A percentile compares a stretch with the other conserved stretches of the same genome.
Evolutionary conservation across 1,284 basidiomycete genomes (phyloP).

Genomic region (Moniliophthora roreri): DNA sequence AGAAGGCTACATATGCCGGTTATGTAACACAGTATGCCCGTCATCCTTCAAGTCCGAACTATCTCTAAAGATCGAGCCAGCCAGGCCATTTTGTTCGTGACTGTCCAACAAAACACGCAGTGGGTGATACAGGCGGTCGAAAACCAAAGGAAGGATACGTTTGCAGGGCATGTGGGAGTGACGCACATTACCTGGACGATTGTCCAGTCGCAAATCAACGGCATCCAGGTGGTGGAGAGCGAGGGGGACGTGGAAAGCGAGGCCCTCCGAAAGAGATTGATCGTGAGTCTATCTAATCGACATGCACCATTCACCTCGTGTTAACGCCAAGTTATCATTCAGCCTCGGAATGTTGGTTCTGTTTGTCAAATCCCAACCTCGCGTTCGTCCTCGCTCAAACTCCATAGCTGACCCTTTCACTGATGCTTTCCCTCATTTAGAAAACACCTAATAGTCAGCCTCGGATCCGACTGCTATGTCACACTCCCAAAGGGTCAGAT

Average conservation of each 20-base stretch:
- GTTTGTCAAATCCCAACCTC: constrained; percentile 87
- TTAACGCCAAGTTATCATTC: constrained; percentile 7
- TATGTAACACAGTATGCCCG: constrained; percentile 61
- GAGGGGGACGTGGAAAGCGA: constrained; percentile 40
- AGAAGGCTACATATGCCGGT: constrained; percentile 83
- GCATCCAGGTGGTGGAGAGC: constrained; percentile 36
- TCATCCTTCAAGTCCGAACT: constrained; percentile 2
- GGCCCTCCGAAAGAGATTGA: constrained; percentile 77
- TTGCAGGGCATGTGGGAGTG: constrained; percentile 86
- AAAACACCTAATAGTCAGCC: constrained; percentile 92
- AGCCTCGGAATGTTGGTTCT: constrained; percentile 96
- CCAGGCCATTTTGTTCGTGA: constrained; percentile 84
- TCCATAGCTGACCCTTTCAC: neutral
- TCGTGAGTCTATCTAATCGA: constrained; percentile 46
- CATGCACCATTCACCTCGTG: neutral
- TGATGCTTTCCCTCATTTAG: no score
- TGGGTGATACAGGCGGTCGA: constrained; percentile 74
- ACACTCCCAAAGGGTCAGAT: constrained; percentile 94
- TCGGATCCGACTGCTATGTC: constrained; percentile 90
- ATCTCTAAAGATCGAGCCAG: constrained; percentile 31
- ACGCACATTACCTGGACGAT: constrained; percentile 82
- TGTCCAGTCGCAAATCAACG: constrained; percentile 69
- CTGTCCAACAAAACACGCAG: constrained; percentile 75
- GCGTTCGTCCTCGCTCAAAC: constrained; percentile 48
- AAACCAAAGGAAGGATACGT: constrained; percentile 84